phyloP scores from a whole-genome alignment of 2,329 filamentous ascomycete species.

The Periconia sp. region DNA sequence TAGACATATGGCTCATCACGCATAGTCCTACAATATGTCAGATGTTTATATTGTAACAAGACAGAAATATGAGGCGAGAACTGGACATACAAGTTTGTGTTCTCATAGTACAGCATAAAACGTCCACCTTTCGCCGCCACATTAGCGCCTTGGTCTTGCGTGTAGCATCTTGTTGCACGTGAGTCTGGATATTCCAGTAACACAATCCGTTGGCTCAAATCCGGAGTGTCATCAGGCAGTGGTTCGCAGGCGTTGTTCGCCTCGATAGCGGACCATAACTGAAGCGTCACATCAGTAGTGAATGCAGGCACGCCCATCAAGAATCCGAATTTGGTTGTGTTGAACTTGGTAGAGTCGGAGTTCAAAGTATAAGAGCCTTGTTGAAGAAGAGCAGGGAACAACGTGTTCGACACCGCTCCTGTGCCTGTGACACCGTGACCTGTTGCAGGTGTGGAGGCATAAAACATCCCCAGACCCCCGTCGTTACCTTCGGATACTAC shows the following conservation, averaged over 20 bases:
- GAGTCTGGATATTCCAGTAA: slow-evolving; percentile 18
- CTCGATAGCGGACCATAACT: slow-evolving; percentile 48
- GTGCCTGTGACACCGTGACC: slow-evolving; percentile 53
- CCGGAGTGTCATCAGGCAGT: slow-evolving; percentile 60
- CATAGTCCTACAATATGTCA: slow-evolving; percentile 14
- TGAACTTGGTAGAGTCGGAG: slow-evolving; percentile 37
- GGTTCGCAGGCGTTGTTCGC: slow-evolving; percentile 59
- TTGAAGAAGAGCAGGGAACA: slow-evolving; percentile 37
- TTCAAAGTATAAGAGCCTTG: slow-evolving; percentile 32
- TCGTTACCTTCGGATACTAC: slow-evolving; percentile 61
- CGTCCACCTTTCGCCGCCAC: slow-evolving; percentile 60
- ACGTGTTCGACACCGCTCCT: slow-evolving; percentile 51
- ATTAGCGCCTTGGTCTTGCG: slow-evolving; percentile 22
- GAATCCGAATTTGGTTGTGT: slow-evolving; percentile 33
- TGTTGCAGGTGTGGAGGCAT: slow-evolving; percentile 49
- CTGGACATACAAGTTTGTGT: slow-evolving; percentile 11
- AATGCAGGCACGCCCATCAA: slow-evolving; percentile 40
- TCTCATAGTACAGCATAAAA: slow-evolving; percentile 46
- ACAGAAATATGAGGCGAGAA: no score
- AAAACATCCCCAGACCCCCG: slow-evolving; percentile 58
- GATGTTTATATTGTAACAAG: neutral
- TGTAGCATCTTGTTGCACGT: slow-evolving; percentile 18
- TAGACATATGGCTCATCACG: slow-evolving; percentile 20
- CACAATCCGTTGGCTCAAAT: slow-evolving; percentile 64
- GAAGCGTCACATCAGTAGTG: slow-evolving; percentile 18